A percentile compares a stretch with the other conserved stretches of the same genome.
phyloP scores from a whole-genome alignment of 805 yeast genomes.

The Cyberlindnera japonica region DNA sequence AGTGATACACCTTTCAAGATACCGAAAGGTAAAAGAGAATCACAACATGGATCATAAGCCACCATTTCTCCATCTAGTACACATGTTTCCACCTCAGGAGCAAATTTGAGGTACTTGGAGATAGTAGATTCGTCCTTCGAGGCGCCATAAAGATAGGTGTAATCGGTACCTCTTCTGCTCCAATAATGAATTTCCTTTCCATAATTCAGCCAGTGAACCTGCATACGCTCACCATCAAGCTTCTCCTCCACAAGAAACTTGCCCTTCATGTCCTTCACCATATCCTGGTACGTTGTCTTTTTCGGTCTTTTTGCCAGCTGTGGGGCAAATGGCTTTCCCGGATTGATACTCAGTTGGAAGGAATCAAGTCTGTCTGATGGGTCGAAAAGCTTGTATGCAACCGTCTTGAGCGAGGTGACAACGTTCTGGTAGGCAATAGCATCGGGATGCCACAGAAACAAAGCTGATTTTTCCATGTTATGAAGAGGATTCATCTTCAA shows the following conservation, averaged over 20 bases:
- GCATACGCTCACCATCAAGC: conserved; percentile 88
- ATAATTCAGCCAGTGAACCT: conserved; percentile 57
- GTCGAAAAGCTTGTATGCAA: conserved; percentile 56
- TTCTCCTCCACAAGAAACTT: conserved; percentile 81
- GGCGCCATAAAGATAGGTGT: conserved; percentile 64
- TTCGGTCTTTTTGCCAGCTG: conserved; percentile 63
- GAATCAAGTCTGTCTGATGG: conserved; percentile 41
- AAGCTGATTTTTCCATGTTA: conserved; percentile 54
- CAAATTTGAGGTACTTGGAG: conserved; percentile 44
- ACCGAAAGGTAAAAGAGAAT: conserved; percentile 72
- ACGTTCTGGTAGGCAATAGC: conserved; percentile 62
- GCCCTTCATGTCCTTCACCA: conserved; percentile 43
- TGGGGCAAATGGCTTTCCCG: conserved; percentile 57
- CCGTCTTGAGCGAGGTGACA: conserved; percentile 57
- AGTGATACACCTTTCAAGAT: conserved; percentile 68
- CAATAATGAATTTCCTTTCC: conserved; percentile 34
- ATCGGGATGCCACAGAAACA: conserved; percentile 74
- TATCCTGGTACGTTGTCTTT: conserved; percentile 40
- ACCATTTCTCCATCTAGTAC: conserved; percentile 91
- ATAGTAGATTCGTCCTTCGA: conserved; percentile 47
- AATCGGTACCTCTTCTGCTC: conserved; percentile 72
- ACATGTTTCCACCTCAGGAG: conserved; percentile 28
- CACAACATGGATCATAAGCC: conserved; percentile 64
- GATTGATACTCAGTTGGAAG: conserved; percentile 33
- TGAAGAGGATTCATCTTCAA: conserved; percentile 53